A percentile compares a stretch with the other conserved stretches of the same genome.
Evolutionary conservation across 805 yeast genomes (phyloP).

Genomic region (Saccharomyces kudriavzevii): DNA sequence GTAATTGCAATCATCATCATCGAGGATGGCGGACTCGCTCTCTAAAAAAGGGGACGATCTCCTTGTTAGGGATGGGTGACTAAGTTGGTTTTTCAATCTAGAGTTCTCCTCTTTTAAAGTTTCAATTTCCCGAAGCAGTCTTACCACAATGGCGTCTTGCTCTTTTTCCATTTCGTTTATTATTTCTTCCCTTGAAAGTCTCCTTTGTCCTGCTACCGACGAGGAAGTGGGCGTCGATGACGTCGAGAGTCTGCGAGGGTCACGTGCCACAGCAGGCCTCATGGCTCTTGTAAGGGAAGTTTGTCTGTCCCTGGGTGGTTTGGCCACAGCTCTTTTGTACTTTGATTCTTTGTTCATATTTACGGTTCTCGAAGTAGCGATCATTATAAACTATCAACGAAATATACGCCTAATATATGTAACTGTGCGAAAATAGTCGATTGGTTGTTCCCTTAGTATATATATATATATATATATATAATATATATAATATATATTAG

Average conservation of each 20-base stretch:
- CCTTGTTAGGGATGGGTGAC: background rate
- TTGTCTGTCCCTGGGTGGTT: background rate
- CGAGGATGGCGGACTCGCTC: background rate
- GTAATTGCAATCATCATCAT: background rate
- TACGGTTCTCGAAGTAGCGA: background rate
- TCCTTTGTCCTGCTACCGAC: slow-evolving; percentile 3
- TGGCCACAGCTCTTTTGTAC: background rate
- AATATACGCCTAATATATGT: too few species aligned
- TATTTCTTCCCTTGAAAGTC: slow-evolving; percentile 36
- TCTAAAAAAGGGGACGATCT: background rate
- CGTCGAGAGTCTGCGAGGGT: background rate
- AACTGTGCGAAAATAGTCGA: background rate
- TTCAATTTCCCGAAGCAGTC: slow-evolving; percentile 45
- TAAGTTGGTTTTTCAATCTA: slow-evolving; percentile 25
- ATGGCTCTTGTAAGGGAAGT: background rate
- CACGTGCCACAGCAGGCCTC: background rate
- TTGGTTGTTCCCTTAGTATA: background rate
- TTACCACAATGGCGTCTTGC: slow-evolving; percentile 54
- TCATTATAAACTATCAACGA: background rate
- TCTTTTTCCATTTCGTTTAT: slow-evolving; percentile 56
- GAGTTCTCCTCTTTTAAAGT: slow-evolving; percentile 41
- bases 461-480: too few species aligned
- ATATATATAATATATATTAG: background rate
- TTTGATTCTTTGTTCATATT: background rate
- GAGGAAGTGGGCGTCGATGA: background rate